These are phyloP conservation scores for Cladosporium sp. DNA, from an alignment of 2,329 filamentous ascomycete genomes.

Conservation along the genomic window DNA sequence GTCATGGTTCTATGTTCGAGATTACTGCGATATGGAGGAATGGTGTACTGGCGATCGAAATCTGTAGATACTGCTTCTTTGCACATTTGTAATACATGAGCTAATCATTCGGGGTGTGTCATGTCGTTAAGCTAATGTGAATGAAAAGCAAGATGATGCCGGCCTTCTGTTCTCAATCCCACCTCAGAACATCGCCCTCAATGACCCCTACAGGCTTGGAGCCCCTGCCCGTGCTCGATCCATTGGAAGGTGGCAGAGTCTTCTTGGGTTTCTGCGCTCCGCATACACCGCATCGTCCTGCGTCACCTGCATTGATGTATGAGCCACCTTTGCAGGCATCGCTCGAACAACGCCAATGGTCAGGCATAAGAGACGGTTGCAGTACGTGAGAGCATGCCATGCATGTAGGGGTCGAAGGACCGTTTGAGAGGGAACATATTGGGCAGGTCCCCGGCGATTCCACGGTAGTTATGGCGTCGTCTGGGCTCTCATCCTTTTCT, in stretches of 20 bases:
- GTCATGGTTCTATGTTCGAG: too few relatives aligned
- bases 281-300: conserved; percentile 64
- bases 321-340: conserved; percentile 47
- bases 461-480: background rate
- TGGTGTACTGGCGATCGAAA: too few relatives aligned
- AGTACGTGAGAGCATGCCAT: conserved; percentile 65
- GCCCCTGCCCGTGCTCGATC: background rate
- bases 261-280: conserved; percentile 36
- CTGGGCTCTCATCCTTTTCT: background rate
- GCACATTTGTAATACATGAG: too few relatives aligned
- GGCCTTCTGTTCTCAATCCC: conserved; percentile 21
- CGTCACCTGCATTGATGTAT: conserved; percentile 66
- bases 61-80: too few relatives aligned
- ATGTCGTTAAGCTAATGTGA: too few relatives aligned
- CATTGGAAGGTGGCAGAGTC: background rate
- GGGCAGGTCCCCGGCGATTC: conserved; percentile 33
- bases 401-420: conserved; percentile 52
- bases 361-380: conserved; percentile 45
- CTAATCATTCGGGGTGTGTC: too few relatives aligned
- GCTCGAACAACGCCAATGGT: conserved; percentile 60
- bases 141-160: too few relatives aligned
- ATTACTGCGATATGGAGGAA: too few relatives aligned
- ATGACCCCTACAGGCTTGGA: conserved; percentile 21
- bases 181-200: conserved; percentile 26
- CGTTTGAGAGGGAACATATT: conserved; percentile 64